Percentiles rank a stretch among this genome's conserved stretches.
These are phyloP conservation scores for Sphenostylis stenocarpa DNA, from an alignment of 306 rosid species.

Conservation along the genomic window DNA sequence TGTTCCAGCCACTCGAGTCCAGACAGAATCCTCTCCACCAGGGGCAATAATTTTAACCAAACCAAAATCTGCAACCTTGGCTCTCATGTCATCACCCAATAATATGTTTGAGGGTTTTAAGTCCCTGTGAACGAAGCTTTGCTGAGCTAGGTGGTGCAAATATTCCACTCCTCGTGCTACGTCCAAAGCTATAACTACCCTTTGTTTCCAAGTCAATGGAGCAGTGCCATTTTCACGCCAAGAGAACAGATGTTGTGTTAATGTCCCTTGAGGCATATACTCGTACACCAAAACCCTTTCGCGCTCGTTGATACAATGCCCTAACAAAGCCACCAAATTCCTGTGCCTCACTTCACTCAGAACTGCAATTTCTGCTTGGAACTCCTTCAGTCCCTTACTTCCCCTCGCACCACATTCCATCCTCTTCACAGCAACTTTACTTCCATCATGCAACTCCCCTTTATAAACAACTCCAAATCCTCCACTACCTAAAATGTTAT, in stretches of 20 bases:
- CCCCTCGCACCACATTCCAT: slow-evolving; percentile 73
- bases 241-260: slow-evolving; percentile 76
- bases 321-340: slow-evolving; percentile 83
- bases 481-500: slow-evolving; percentile 78
- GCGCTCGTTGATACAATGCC: slow-evolving; percentile 73
- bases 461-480: slow-evolving; percentile 88
- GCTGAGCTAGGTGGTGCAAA: slow-evolving; percentile 84
- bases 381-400: slow-evolving; percentile 78
- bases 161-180: slow-evolving; percentile 85
- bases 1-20: slow-evolving; percentile 84
- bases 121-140: slow-evolving; percentile 85
- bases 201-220: slow-evolving; percentile 82
- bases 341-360: slow-evolving; percentile 84
- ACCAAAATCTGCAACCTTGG: slow-evolving; percentile 91
- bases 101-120: slow-evolving; percentile 83
- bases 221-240: slow-evolving; percentile 52
- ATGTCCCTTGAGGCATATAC: slow-evolving; percentile 85
- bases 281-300: slow-evolving; percentile 84
- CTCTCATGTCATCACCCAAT: slow-evolving; percentile 84
- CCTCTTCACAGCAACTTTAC: slow-evolving; percentile 78
- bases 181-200: slow-evolving; percentile 78
- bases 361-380: slow-evolving; percentile 87
- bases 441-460: slow-evolving; percentile 85
- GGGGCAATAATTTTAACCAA: slow-evolving; percentile 76
- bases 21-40: slow-evolving; percentile 78